Evolutionary conservation across 2,329 filamentous ascomycete species (phyloP).

Genomic region (Chaetomium globosum): DNA sequence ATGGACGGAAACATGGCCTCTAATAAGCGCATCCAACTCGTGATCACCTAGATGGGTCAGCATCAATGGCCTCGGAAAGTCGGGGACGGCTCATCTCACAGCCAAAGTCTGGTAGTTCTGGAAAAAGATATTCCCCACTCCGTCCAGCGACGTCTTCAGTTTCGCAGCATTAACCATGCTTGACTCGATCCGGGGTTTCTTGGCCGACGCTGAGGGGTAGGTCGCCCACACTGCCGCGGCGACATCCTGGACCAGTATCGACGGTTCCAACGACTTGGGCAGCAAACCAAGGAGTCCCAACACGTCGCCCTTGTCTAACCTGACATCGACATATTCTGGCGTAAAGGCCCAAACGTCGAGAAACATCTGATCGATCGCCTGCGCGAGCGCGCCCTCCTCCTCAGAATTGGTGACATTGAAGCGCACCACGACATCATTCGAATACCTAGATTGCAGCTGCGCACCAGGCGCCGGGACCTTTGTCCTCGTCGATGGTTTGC

Average conservation of each 20-base stretch:
- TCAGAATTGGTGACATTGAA: slow-evolving; percentile 74
- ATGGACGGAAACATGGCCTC: slow-evolving; percentile 87
- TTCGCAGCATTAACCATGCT: slow-evolving; percentile 39
- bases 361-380: slow-evolving; percentile 73
- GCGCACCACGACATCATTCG: slow-evolving; percentile 81
- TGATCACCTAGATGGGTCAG: slow-evolving; percentile 52
- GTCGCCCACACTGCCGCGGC: slow-evolving; percentile 75
- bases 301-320: slow-evolving; percentile 74
- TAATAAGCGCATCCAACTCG: slow-evolving; percentile 89
- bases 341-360: slow-evolving; percentile 91
- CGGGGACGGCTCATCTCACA: slow-evolving; percentile 49
- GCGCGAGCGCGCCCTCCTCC: slow-evolving; percentile 71
- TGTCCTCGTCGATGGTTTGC: slow-evolving; percentile 45
- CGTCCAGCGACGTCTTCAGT: slow-evolving; percentile 42
- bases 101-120: slow-evolving; percentile 86
- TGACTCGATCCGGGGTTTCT: slow-evolving; percentile 33
- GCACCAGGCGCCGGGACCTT: slow-evolving; percentile 38
- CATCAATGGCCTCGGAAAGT: neutral
- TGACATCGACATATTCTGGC: slow-evolving; percentile 79
- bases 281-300: slow-evolving; percentile 77
- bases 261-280: slow-evolving; percentile 69
- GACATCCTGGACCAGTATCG: slow-evolving; percentile 81
- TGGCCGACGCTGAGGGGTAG: slow-evolving; percentile 58
- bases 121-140: slow-evolving; percentile 80
- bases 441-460: slow-evolving; percentile 55